Base-by-base conservation (phyloP, 306 rosid species). In the Gynostemma pentaphyllum region DNA sequence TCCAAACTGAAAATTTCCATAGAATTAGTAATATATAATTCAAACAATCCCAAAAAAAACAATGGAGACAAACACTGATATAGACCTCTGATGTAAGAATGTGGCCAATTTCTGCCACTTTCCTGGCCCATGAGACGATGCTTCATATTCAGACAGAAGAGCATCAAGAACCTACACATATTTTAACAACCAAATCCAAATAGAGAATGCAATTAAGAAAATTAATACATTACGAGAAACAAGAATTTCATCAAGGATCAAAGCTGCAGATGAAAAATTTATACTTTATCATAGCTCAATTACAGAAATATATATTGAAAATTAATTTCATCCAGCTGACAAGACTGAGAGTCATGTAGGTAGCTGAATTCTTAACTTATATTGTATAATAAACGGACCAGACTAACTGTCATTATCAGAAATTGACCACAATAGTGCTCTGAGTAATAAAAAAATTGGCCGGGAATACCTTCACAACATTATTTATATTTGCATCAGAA, bases 41-140 rank as follows among this genome's bases (percentile, higher is more conserved):
- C 40, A 22, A 21, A 9, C 52, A 14, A 29, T 45, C 29, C 29
- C 41, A 26, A 27, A 49, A 37, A 26, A n/a, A 16, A 47, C 4
- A 16, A 19, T 26, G 7, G 55, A 7, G 18, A 12, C 39, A 59
- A 27, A 62, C 32, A 54, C n/a, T 47, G 39, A 23, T 36, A 80
- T 79, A 70, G 68, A 92, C 98, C 99, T 94, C 65, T 80, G 88
- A 21, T 81, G 90, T 19, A 94, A 78, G 71, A 94, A 94, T 64
- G 72, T 70, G 21, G 87, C 81, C 74, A 88, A 65, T 68, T 81
- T 87, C 70, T 84, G 89, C 97, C 97, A 94, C 72, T 94, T 94
- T 72, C 82, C 89, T 18, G 95, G 99, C 75, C 91, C 95, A 30
- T 82, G 91, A 73, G 79, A 67, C 70, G 84, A 78, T 71, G 76